Evolutionary conservation across 78 protist genomes (phyloP).

Genomic region (Dictyostelium purpureum): DNA sequence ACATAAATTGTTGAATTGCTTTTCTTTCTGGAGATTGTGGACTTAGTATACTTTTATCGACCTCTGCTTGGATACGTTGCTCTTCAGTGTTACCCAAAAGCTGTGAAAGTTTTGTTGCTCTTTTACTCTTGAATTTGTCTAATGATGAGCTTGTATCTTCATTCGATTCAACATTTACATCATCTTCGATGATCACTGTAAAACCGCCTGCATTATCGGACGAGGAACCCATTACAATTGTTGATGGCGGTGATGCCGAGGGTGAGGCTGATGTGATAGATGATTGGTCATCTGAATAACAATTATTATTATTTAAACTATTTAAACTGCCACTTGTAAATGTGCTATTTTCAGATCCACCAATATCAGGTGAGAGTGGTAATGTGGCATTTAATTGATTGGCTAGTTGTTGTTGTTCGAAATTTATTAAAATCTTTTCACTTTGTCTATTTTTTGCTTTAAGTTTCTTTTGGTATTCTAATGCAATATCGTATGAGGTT

Average conservation of each 20-base stretch:
- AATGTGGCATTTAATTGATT: background rate
- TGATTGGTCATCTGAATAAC: background rate
- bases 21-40: constrained; percentile 34
- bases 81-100: constrained; percentile 59
- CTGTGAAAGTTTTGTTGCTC: constrained; percentile 56
- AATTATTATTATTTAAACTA: background rate
- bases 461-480: constrained; percentile 50
- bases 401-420: background rate
- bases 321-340: no score
- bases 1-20: constrained; percentile 53
- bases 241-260: no score
- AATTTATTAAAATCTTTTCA: background rate
- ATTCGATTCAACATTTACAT: background rate
- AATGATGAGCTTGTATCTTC: background rate
- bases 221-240: background rate
- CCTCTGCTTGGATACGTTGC: constrained; percentile 59
- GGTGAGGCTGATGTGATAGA: background rate
- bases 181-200: background rate
- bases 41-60: constrained; percentile 46
- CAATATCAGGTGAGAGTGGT: background rate
- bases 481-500: constrained; percentile 43
- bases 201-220: background rate
- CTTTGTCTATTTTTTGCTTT: background rate
- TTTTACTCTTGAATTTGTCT: background rate
- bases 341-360: no score